Base-by-base conservation (phyloP, 225 moss, liverwort and hornwort species). In the Physcomitrium patens region DNA sequence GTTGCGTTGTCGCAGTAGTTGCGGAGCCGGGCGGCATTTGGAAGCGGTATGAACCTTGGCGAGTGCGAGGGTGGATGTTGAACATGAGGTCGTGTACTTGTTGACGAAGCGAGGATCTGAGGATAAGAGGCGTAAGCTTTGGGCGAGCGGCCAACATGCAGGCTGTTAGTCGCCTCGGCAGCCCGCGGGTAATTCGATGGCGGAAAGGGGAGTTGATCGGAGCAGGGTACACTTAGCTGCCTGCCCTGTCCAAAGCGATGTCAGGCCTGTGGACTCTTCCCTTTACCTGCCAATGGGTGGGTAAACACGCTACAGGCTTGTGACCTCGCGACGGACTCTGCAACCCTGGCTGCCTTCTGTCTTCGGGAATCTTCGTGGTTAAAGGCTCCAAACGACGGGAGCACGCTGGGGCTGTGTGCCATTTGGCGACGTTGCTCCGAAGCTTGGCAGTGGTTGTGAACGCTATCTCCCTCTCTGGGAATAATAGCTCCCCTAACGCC, bases 141-240 rank as follows among this genome's bases (percentile, higher is more conserved):
- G 63, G 51, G 68, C 65, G 49, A 61, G 70, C n/a, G 72, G 77
- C 69, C 71, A 88, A 55, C 23, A 88, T 88, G 87, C 87, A 88
- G 61, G 72, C 69, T 46, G 68, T 60, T 3, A 45, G 71, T 62
- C 87, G 85, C 76, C 86, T 86, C 12, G 89, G 91, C 26, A 97
- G 96, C 77, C 96, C 94, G 41, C 89, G 80, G 43, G 79, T 90
- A 68, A 94, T 97, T 71, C 90, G 92, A 86, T 97, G 96, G 96
- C 91, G 96, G 83, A 97, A 97, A 77, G 96, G 96, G 45, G 96
- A 97, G 83, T 82, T 94, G 63, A 97, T 97, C 56, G 96, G 94
- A 62, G 82, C 85, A 85, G 88, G 88, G 88, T 88, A 55, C 27
- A 17, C 24, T 42, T 69, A 11, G 13, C n/a, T 53, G 20, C 23